A percentile compares a stretch with the other conserved stretches of the same genome.
These are phyloP conservation scores for Aspergillus sp. DNA, from an alignment of 2,329 filamentous ascomycete species.

Conservation along the genomic window DNA sequence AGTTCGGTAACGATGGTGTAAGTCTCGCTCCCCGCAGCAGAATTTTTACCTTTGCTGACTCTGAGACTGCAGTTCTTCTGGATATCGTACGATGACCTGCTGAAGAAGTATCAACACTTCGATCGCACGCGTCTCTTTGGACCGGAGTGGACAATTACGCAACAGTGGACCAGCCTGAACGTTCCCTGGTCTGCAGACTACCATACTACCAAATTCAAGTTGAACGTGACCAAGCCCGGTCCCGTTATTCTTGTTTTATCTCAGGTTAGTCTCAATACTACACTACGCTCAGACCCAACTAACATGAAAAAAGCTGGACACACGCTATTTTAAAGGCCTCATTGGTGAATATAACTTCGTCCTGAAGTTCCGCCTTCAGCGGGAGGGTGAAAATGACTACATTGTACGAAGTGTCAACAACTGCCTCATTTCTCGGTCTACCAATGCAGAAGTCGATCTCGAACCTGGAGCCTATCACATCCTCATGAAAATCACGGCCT, in stretches of 20 bases:
- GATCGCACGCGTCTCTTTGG: conserved; percentile 62
- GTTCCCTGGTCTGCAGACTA: conserved; percentile 63
- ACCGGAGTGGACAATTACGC: conserved; percentile 59
- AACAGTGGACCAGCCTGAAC: conserved; percentile 61
- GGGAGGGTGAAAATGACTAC: conserved; percentile 60
- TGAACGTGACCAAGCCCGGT: conserved; percentile 53
- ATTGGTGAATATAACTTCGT: conserved; percentile 58
- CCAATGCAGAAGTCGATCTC: conserved; percentile 74
- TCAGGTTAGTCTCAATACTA: conserved; percentile 38
- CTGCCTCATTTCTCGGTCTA: conserved; percentile 68
- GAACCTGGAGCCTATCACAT: conserved; percentile 74
- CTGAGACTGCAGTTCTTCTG: conserved; percentile 51
- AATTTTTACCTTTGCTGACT: neutral
- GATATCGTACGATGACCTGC: conserved; percentile 60
- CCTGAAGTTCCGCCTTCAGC: conserved; percentile 60
- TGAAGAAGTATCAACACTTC: conserved; percentile 59
- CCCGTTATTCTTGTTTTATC: conserved; percentile 60
- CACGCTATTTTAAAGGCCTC: conserved; percentile 60
- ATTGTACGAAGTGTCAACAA: conserved; percentile 57
- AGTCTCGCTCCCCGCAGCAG: neutral
- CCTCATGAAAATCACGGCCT: conserved; percentile 71
- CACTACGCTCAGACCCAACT: neutral
- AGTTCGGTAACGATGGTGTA: conserved; percentile 73
- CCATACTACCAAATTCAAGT: conserved; percentile 59
- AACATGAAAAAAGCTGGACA: conserved; percentile 48